A percentile compares a stretch with the other conserved stretches of the same genome.
Evolutionary conservation across 805 yeast genomes (phyloP).

Genomic region (Teunomyces atbi): DNA sequence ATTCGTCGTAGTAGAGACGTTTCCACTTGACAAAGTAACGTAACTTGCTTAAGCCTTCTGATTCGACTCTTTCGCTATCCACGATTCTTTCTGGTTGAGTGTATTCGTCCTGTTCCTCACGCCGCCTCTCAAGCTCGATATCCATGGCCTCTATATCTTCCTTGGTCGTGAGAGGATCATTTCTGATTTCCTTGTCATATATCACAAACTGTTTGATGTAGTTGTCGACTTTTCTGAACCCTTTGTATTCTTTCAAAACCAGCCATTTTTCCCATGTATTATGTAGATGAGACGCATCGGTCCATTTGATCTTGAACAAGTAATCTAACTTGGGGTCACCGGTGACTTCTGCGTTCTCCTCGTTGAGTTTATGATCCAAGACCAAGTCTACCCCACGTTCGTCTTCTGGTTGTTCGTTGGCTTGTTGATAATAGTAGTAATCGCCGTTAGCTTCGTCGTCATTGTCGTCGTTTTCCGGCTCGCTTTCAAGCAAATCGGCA

Average conservation of each 20-base stretch:
- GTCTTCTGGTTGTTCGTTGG: conserved; percentile 31
- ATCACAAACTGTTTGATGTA: conserved; percentile 78
- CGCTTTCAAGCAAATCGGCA: conserved; percentile 48
- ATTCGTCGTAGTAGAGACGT: conserved; percentile 88
- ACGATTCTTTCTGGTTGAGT: conserved; percentile 88
- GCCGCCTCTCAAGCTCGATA: conserved; percentile 78
- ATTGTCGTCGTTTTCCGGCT: conserved; percentile 22
- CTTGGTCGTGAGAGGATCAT: conserved; percentile 77
- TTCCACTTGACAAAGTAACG: conserved; percentile 93
- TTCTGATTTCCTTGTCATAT: conserved; percentile 70
- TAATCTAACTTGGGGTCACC: conserved; percentile 58
- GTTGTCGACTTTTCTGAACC: conserved; percentile 84
- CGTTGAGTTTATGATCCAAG: conserved; percentile 39
- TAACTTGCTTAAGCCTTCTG: conserved; percentile 63
- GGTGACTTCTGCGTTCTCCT: conserved; percentile 39
- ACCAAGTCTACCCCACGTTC: conserved; percentile 38
- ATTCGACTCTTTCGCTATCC: conserved; percentile 73
- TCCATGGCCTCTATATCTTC: conserved; percentile 95
- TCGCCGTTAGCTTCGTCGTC: conserved; percentile 32
- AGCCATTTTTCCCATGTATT: conserved; percentile 87
- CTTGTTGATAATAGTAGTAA: conserved; percentile 34
- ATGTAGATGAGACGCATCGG: conserved; percentile 82
- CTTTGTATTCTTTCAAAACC: conserved; percentile 54
- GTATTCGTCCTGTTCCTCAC: conserved; percentile 81
- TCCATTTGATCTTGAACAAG: conserved; percentile 77